These are phyloP conservation scores for Penicillium sp. DNA, from an alignment of 2,329 filamentous ascomycete species.

Conservation along the genomic window DNA sequence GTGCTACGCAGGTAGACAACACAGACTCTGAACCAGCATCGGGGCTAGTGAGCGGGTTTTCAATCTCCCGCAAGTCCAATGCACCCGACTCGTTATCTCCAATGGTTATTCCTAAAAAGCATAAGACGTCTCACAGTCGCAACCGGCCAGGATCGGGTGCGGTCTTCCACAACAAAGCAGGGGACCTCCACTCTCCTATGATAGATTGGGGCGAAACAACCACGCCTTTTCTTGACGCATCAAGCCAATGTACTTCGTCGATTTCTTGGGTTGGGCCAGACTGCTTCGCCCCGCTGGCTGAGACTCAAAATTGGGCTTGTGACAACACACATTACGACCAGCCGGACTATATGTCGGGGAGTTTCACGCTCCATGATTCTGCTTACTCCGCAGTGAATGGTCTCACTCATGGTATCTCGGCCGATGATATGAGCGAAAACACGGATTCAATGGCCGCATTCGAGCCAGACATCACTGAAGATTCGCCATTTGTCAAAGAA, in stretches of 20 bases:
- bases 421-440: neutral
- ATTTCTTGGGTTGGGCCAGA: neutral
- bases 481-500: neutral
- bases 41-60: neutral
- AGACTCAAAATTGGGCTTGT: neutral
- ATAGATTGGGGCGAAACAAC: neutral
- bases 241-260: neutral
- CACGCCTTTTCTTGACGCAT: neutral
- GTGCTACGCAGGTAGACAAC: neutral
- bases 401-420: neutral
- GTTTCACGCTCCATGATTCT: neutral
- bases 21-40: neutral
- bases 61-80: neutral
- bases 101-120: neutral
- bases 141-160: neutral
- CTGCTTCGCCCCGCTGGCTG: neutral
- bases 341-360: neutral
- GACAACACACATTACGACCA: neutral
- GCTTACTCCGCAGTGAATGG: neutral
- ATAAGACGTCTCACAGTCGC: neutral
- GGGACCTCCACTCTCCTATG: neutral
- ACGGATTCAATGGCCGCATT: neutral
- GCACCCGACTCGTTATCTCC: neutral
- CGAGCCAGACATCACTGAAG: neutral
- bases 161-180: neutral